These are phyloP conservation scores for Pezicula carpinea DNA, from an alignment of 2,329 filamentous ascomycete species.

Conservation along the genomic window DNA sequence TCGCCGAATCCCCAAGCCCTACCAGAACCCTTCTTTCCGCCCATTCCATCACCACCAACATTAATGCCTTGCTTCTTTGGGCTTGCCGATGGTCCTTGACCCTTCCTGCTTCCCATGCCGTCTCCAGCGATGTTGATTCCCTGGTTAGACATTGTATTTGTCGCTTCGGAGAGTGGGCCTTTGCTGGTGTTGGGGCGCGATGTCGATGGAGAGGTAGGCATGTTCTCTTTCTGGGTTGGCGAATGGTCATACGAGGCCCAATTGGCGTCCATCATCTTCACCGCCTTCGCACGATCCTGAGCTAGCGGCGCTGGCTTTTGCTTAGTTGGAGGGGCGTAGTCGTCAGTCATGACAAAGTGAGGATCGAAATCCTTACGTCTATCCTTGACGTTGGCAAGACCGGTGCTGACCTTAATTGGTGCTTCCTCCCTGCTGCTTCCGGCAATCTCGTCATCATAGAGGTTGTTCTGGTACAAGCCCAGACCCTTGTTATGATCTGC, in stretches of 20 bases:
- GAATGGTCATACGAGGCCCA: constrained; percentile 54
- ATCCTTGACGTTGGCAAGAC: constrained; percentile 67
- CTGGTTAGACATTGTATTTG: constrained; percentile 18
- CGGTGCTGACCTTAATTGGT: constrained; percentile 25
- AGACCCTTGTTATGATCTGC: constrained; percentile 62
- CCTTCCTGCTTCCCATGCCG: constrained; percentile 61
- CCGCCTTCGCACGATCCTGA: constrained; percentile 61
- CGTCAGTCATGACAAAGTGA: constrained; percentile 74
- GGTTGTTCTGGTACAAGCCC: constrained; percentile 71
- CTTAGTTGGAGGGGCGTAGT: constrained; percentile 49
- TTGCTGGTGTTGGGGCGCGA: constrained; percentile 16
- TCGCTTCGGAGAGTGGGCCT: constrained; percentile 23
- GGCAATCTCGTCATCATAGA: constrained; percentile 55
- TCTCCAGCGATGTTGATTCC: constrained; percentile 40
- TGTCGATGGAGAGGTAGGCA: constrained; percentile 19
- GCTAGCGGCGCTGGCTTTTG: constrained; percentile 39
- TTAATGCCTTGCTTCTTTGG: constrained; percentile 33
- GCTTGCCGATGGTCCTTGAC: constrained; percentile 48
- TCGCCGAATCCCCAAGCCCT: constrained; percentile 53
- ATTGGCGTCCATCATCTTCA: constrained; percentile 68
- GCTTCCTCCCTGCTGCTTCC: constrained; percentile 11
- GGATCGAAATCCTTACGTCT: constrained; percentile 72
- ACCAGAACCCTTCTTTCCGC: constrained; percentile 22
- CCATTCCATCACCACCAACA: constrained; percentile 23
- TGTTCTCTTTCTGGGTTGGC: constrained; percentile 41